A percentile compares a stretch with the other conserved stretches of the same genome.
These are phyloP conservation scores for Paecilomyces sp. DNA, from an alignment of 2,329 filamentous ascomycete species.

Conservation along the genomic window DNA sequence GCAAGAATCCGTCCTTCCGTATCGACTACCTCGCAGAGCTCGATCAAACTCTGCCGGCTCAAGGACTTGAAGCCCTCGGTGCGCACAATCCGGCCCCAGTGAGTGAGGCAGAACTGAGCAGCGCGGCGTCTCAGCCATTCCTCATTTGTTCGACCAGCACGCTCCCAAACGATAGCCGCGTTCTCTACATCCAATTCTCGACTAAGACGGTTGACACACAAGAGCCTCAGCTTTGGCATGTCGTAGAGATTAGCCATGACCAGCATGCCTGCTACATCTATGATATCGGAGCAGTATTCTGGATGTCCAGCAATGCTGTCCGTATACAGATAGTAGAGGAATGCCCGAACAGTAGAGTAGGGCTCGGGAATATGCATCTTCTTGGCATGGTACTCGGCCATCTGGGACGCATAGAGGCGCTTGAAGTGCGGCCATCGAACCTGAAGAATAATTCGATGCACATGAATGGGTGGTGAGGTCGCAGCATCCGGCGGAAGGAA, in stretches of 20 bases:
- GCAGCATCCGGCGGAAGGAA: conserved; percentile 29
- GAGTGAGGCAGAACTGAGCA: conserved; percentile 78
- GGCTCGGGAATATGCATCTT: conserved; percentile 98
- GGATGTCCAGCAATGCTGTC: conserved; percentile 69
- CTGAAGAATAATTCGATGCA: conserved; percentile 89
- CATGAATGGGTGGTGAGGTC: conserved; percentile 80
- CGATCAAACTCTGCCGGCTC: conserved; percentile 71
- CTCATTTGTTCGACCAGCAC: conserved; percentile 80
- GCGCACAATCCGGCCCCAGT: conserved; percentile 91
- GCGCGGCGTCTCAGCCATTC: conserved; percentile 89
- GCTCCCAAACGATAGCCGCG: conserved; percentile 93
- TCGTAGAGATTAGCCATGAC: conserved; percentile 99
- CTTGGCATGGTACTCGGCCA: conserved; percentile 95
- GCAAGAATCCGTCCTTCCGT: conserved; percentile 85
- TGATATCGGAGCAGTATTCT: conserved; percentile 56
- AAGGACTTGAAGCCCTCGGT: conserved; percentile 80
- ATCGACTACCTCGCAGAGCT: conserved; percentile 89
- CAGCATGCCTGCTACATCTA: conserved; percentile 85
- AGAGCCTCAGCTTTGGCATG: conserved; percentile 81
- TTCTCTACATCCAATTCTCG: conserved; percentile 91
- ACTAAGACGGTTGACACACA: conserved; percentile 84
- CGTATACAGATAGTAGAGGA: conserved; percentile 93
- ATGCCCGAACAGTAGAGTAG: conserved; percentile 87
- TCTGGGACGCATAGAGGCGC: conserved; percentile 83
- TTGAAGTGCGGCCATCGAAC: conserved; percentile 96